Evolutionary conservation across 345 rosid species (phyloP).

Genomic region (Melaleuca alternifolia): DNA sequence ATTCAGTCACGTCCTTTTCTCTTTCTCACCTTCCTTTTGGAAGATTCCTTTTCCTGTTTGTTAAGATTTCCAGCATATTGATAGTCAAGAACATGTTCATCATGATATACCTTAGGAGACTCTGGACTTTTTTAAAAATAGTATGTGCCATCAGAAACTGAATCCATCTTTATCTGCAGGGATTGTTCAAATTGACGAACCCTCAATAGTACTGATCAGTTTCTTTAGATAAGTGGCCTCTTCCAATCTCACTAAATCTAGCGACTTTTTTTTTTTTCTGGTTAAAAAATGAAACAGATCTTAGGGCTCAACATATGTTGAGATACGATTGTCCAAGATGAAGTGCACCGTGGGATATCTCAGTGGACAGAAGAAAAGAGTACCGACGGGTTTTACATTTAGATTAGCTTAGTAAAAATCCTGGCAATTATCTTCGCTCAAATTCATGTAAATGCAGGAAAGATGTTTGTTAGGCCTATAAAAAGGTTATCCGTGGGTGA

Average conservation of each 20-base stretch:
- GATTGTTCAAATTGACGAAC: neutral
- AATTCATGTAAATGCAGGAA: conserved; percentile 31
- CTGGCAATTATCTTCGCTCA: neutral
- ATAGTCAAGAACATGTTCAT: neutral
- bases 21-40: neutral
- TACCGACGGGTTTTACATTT: conserved; percentile 62
- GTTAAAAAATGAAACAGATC: conserved; percentile 27
- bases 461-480: conserved; percentile 93
- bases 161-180: neutral
- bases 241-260: neutral
- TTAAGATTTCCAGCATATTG: neutral
- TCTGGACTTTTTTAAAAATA: neutral
- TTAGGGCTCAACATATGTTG: conserved; percentile 77
- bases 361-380: conserved; percentile 83
- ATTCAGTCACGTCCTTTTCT: neutral
- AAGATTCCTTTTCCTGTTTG: neutral
- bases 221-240: neutral
- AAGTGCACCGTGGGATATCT: conserved; percentile 71
- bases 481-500: conserved; percentile 87
- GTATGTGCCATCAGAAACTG: neutral
- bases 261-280: neutral
- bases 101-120: neutral
- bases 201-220: neutral
- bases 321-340: conserved; percentile 71
- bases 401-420: neutral